These are phyloP conservation scores for Exobasidium cylindrosporum DNA, from an alignment of 1,284 basidiomycete species.

Conservation along the genomic window DNA sequence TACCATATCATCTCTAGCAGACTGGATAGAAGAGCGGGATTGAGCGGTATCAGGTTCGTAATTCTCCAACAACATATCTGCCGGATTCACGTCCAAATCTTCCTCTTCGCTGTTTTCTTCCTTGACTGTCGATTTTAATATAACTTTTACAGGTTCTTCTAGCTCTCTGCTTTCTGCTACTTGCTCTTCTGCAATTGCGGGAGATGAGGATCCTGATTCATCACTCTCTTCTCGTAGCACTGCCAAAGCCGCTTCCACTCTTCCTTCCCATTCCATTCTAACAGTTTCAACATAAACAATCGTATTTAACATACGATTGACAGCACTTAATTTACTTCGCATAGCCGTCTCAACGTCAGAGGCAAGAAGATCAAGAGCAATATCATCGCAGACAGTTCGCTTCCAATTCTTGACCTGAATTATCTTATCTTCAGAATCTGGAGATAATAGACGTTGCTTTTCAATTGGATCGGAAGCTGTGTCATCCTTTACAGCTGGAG, in stretches of 20 bases:
- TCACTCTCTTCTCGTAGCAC: slow-evolving; percentile 47
- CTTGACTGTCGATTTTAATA: not conserved
- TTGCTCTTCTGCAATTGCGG: not conserved
- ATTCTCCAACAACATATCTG: slow-evolving; percentile 19
- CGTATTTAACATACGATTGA: slow-evolving; percentile 95
- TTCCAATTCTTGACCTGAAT: slow-evolving; percentile 41
- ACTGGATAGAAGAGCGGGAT: slow-evolving; percentile 26
- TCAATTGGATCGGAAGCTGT: slow-evolving; percentile 73
- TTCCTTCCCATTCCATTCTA: slow-evolving; percentile 93
- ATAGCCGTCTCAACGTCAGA: slow-evolving; percentile 83
- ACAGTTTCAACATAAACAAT: slow-evolving; percentile 97
- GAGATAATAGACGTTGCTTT: slow-evolving; percentile 80
- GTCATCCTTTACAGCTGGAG: slow-evolving; percentile 85
- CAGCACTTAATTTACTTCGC: slow-evolving; percentile 87
- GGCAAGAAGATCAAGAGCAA: slow-evolving; percentile 74
- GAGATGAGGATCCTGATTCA: not conserved
- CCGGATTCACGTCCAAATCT: slow-evolving; percentile 27
- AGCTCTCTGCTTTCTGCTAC: not conserved
- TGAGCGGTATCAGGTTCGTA: slow-evolving; percentile 17
- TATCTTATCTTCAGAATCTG: slow-evolving; percentile 44
- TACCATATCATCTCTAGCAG: slow-evolving; percentile 19
- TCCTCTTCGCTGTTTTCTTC: slow-evolving; percentile 9
- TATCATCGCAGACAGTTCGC: slow-evolving; percentile 62
- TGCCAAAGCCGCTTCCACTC: slow-evolving; percentile 68
- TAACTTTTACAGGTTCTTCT: not conserved